Evolutionary conservation across 768 basidiomycete genomes (phyloP), one percentile per base, ranked within the genome.

Genomic region (Leccinellum luteum): DNA sequence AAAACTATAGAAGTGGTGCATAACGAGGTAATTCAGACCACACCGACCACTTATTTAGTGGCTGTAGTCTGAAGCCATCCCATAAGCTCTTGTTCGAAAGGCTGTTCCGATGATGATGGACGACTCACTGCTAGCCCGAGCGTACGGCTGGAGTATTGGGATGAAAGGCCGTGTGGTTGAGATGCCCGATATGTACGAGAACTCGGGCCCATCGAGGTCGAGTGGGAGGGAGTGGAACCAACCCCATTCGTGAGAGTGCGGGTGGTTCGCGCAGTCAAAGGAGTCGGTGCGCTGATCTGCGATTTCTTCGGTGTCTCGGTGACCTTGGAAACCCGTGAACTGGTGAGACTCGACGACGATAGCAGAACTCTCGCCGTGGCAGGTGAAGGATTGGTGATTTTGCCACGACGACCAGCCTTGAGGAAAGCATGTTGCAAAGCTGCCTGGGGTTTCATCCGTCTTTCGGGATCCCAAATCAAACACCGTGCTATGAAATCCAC

Each of bases 401-500:
- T 87, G 19, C 73, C 62, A 54, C 81, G 82, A 49, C 83, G 81
- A 50, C 89, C 84, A 25, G 85, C 82, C 19, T 86, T 78, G 57
- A 97, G 80, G 75, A 94, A 98, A 12, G 91, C 89, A 74, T 98
- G 96, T 23, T 94, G 85, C 77, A 98, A 73, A 1, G 96, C 96
- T 10, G 89, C 83, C 64, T 94, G 90, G 4, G 96, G 96, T 72
- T 97, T 98, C 69, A 99, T 81, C 31, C 97, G 84, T 51, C 92
- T 84, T 66, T 98, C 96, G 9, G 97, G 97, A 75, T 99, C 97
- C 95, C 95, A 99, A 28, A 91, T 81, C n/a, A 99, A 80, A 74
- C 97, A 99, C 71, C 96, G 98, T 1, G 91, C 81, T 61, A 98
- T 89, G 71, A 99, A 99, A 75, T 99, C 97, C 56, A 99, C 81